Conservation (phyloP, 129 eudicot genomes). For the Calendula officinalis region DNA sequence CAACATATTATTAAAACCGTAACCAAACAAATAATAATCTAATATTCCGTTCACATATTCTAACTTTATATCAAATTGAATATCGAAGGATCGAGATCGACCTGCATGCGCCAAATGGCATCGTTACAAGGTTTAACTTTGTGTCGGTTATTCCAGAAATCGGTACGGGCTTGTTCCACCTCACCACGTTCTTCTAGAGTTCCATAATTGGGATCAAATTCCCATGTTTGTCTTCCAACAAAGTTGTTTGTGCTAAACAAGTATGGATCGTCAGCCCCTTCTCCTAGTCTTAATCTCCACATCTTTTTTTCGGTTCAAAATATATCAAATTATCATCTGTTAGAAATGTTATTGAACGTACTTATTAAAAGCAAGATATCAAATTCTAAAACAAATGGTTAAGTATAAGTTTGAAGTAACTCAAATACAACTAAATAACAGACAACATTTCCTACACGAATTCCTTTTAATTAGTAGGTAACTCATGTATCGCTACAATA, state of each 20-base stretch:
- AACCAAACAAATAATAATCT: conserved; percentile 7
- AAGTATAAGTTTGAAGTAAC: too few species aligned
- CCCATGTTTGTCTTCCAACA: conserved; percentile 56
- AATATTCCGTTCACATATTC: not conserved
- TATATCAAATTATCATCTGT: too few species aligned
- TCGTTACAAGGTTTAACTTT: conserved; percentile 45
- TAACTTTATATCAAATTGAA: too few species aligned
- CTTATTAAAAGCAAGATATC: too few species aligned
- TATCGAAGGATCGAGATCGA: not conserved
- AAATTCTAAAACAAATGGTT: too few species aligned
- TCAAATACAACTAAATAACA: too few species aligned
- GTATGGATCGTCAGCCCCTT: conserved; percentile 40
- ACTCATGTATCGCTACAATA: too few species aligned
- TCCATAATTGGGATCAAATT: conserved; percentile 42
- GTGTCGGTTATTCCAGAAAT: conserved; percentile 38
- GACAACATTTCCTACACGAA: too few species aligned
- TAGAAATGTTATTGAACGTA: too few species aligned
- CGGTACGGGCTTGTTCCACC: conserved; percentile 41
- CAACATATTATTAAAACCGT: not conserved
- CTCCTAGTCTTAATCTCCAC: conserved; percentile 59
- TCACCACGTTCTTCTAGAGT: conserved; percentile 39
- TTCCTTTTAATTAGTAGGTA: too few species aligned
- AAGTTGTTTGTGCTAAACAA: conserved; percentile 42
- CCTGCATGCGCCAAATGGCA: conserved; percentile 52
- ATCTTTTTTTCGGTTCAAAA: too few species aligned